Base-by-base conservation (phyloP, 2,329 filamentous ascomycete genomes). In the Ceratocystis harringtonii region DNA sequence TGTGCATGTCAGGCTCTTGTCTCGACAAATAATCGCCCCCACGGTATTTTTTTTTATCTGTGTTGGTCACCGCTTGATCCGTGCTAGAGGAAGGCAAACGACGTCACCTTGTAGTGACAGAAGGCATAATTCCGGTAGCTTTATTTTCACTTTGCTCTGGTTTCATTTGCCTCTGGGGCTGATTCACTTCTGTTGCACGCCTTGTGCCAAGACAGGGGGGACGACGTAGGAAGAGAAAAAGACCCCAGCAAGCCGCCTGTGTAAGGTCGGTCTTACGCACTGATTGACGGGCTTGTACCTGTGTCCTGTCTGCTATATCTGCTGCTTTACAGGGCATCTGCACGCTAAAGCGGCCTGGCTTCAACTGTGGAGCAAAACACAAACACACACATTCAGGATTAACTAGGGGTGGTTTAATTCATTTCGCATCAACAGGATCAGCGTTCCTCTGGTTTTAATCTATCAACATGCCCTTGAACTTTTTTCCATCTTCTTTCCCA, bases 141-240 rank as follows among this genome's bases (percentile, higher is more conserved):
- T 30, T 25, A 22, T 36, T 41, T 3, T 61, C 58, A 8, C 19
- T 44, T 12, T 45, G 17, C 44, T 45, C 12, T 30, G 43, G 43
- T 45, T 62, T 62, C 60, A 62, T 58, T 36, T 32, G 28, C 55
- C 55, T 58, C 28, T 58, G 55, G 55, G 55, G 55, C 55, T 58
- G 55, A 58, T 58, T 58, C 55, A 58, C 30, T 30, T 30, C 28
- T 58, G 55, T 58, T 58, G 55, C 55, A 58, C 28, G 15, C 28
- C 30, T 8, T 58, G 12, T 19, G 17, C 55, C 28, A 58, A 58
- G 55, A 28, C 55, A 58, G 12, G 10, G 22, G 36, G 19, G 19
- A 55, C 12, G 15, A 30, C 0, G 25, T 12, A 28, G 10, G 50
- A 55, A 28, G 8, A 15, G 15, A 5, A 57, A 32, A 32, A 10